Evolutionary conservation across 371 early-diverging fungal species (phyloP).

Genomic region (Umbelopsis sp.): DNA sequence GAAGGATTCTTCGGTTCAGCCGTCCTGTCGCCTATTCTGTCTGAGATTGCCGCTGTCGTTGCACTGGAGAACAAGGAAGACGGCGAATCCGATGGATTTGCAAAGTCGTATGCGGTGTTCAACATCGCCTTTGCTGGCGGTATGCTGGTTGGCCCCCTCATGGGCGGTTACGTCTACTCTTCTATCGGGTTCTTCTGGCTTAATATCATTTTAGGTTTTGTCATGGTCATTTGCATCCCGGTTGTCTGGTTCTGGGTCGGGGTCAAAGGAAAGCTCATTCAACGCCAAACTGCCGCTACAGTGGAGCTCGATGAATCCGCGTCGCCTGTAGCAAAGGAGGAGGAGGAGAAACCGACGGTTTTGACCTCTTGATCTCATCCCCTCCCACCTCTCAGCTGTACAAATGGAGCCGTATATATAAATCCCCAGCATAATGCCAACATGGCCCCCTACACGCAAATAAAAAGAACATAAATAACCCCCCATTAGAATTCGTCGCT

Average conservation of each 20-base stretch:
- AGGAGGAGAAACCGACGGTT: not conserved
- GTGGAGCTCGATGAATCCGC: not conserved
- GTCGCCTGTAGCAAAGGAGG: too few relatives aligned
- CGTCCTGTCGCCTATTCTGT: slow-evolving; percentile 46
- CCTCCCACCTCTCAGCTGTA: too few relatives aligned
- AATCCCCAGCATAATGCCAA: too few relatives aligned
- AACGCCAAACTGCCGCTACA: not conserved
- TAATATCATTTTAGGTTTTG: slow-evolving; percentile 35
- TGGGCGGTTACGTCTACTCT: slow-evolving; percentile 44
- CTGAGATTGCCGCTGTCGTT: slow-evolving; percentile 52
- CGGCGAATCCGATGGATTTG: slow-evolving; percentile 46
- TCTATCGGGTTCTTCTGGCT: slow-evolving; percentile 47
- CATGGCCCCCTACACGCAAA: too few relatives aligned
- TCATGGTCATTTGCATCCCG: slow-evolving; percentile 35
- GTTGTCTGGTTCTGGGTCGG: slow-evolving; percentile 35
- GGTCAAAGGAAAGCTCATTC: slow-evolving; percentile 2
- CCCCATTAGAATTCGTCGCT: too few relatives aligned
- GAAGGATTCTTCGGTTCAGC: slow-evolving; percentile 47
- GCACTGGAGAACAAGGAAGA: slow-evolving; percentile 31
- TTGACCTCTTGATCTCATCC: too few relatives aligned
- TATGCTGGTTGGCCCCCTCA: slow-evolving; percentile 39
- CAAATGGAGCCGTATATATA: too few relatives aligned
- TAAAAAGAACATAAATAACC: too few relatives aligned
- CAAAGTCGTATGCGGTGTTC: slow-evolving; percentile 52
- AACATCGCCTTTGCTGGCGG: slow-evolving; percentile 57